Conservation (phyloP, 2,329 filamentous ascomycete genomes). For the Pseudohalonectria lignicola region DNA sequence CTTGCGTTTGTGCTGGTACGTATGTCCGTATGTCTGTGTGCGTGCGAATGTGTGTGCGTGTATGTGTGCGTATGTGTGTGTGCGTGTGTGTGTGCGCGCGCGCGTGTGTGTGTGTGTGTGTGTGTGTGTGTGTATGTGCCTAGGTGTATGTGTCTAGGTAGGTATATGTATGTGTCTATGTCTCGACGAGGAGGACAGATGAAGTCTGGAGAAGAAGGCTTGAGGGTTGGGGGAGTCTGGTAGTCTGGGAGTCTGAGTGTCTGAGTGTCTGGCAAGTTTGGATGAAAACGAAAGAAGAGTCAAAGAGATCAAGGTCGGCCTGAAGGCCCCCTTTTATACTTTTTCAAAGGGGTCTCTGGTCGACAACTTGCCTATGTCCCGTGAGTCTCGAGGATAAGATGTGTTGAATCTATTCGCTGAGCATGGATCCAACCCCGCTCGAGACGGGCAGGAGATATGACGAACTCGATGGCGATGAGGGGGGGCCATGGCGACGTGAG, state of each 20-base stretch:
- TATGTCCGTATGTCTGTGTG: too few relatives aligned
- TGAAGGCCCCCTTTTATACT: constrained; percentile 53
- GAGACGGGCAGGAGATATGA: constrained; percentile 13
- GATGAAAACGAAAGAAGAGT: constrained; percentile 42
- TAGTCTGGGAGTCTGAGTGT: constrained; percentile 9
- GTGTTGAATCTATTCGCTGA: constrained; percentile 29
- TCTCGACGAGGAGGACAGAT: constrained; percentile 7
- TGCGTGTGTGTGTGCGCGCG: too few relatives aligned
- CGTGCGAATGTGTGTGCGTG: constrained; percentile 9
- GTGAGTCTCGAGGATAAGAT: constrained; percentile 27
- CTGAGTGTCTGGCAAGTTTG: too few relatives aligned
- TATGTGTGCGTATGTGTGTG: too few relatives aligned
- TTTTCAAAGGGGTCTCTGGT: constrained; percentile 24
- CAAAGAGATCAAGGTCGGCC: constrained; percentile 28
- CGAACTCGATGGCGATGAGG: constrained; percentile 16
- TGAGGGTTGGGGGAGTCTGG: constrained; percentile 7
- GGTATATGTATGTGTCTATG: constrained; percentile 4
- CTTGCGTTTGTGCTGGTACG: too few relatives aligned
- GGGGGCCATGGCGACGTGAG: too few relatives aligned
- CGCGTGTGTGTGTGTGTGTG: constrained; percentile 9
- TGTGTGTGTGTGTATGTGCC: constrained; percentile 6
- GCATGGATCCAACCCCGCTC: constrained; percentile 28
- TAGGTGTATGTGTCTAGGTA: neutral
- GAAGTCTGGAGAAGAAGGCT: constrained; percentile 8
- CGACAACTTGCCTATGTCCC: constrained; percentile 20